Evolutionary conservation across 352 stramenopile species (phyloP), one percentile per base, ranked within the genome.

Genomic region (Phytophthora brassicae): DNA sequence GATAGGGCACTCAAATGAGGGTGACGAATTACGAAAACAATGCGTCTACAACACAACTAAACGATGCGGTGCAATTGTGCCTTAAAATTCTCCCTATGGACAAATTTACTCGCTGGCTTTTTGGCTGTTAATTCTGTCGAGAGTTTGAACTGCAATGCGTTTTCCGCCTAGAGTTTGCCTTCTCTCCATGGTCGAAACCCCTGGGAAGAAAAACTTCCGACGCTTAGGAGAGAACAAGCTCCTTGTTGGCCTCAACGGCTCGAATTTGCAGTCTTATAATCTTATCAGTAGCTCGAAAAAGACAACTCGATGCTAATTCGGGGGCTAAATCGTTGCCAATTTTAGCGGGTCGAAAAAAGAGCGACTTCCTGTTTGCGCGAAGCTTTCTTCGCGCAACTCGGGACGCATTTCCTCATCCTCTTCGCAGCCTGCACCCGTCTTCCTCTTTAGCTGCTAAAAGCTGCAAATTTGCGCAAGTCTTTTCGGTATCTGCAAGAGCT

Each of bases 261-360:
- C n/a, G n/a, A n/a, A n/a, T n/a, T n/a, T n/a, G n/a, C n/a, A n/a
- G n/a, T n/a, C n/a, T n/a, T n/a, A n/a, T n/a, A n/a, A n/a, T n/a
- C n/a, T n/a, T n/a, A n/a, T n/a, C n/a, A n/a, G n/a, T n/a, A n/a
- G n/a, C n/a, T 44, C 16, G 38, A 44, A 44, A 44, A 44, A 44
- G 38, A 17, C 38, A 14, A 33, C 13, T 5, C 41, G 7, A 6
- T 19, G 11, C 36, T 63, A 67, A 57, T 57, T 67, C 39, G 39
- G 14, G 39, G 39, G 39, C 17, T 45, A 45, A 45, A 45, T 45
- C 59, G 36, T 38, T 20, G 20, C 60, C 60, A 62, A 48, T 39
- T 63, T 63, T 65, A 68, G 47, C 20, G 14, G 13, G 55, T 65
- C 64, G 55, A 60, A 69, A 64, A 68, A 68, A 60, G 24, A 38